Evolutionary conservation across 1,139 yeast species (phyloP), one percentile per base, ranked within the genome.

Genomic region (Yamadazyma atlantica): DNA sequence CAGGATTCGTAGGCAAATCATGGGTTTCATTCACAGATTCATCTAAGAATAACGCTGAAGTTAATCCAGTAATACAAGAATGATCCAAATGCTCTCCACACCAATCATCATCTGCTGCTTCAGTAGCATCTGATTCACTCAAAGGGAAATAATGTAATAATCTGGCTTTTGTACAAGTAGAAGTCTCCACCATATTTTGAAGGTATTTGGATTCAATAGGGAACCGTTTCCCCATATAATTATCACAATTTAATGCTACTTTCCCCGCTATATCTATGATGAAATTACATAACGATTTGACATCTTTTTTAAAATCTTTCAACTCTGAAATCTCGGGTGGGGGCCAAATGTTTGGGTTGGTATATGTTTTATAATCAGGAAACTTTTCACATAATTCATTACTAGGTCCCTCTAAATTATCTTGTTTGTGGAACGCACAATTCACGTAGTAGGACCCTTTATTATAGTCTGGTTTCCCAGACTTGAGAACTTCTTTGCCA

Each of bases 41-140:
- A 40, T 73, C 72, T n/a, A 75, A 47, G 43, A 67, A 77, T 48
- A 77, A 54, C 11, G 83, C 83, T 10, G 81, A 72, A 0, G 84
- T 78, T 27, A 80, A 60, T 0, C 81, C 85, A 0, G 85, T 80
- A 24, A 80, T 55, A 50, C 85, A 78, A 3, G 82, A 75, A 50
- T 80, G 85, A 54, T 80, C 85, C 33, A 73, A 49, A 51, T 80
- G 86, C 46, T 78, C 82, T 1, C 84, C 85, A 56, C 86, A 80
- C 85, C 86, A 80, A 37, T 68, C 66, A 28, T 58, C 60, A 29
- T 49, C 54, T 16, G 30, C 10, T 4, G 42, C 44, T 6, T 42
- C 44, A 2, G 36, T 21, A 2, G 34, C 39, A 15, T 40, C 39
- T 18, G 24, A 18, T 26, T 40, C 46, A 14, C 45, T 35, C 2